phyloP scores from a whole-genome alignment of 352 stramenopile genomes.

The Phytopythium sindhum region DNA sequence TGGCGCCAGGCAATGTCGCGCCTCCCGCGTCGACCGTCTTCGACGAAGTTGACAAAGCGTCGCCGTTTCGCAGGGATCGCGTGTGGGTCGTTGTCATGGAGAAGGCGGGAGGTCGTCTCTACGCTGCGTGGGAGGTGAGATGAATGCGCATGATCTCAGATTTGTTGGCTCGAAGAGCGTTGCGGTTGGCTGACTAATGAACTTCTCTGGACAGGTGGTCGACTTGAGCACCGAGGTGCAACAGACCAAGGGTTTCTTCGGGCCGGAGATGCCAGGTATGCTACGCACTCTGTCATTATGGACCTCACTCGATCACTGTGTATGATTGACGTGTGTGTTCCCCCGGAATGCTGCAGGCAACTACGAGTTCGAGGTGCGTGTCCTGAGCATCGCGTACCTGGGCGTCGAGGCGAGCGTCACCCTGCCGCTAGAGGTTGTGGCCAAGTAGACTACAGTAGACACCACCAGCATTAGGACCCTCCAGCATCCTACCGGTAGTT shows the following conservation, averaged over 20 bases:
- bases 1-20: constrained; percentile 36
- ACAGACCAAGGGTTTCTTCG: constrained; percentile 60
- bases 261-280: constrained; percentile 51
- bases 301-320: not conserved
- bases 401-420: constrained; percentile 39
- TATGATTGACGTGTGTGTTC: not conserved
- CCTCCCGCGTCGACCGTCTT: constrained; percentile 62
- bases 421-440: constrained; percentile 39
- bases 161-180: not conserved
- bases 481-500: too few species aligned
- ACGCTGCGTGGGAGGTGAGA: constrained; percentile 63
- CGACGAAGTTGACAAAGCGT: constrained; percentile 63
- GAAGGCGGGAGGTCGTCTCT: constrained; percentile 51
- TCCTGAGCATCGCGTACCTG: constrained; percentile 59
- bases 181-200: not conserved
- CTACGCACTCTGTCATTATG: not conserved
- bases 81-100: constrained; percentile 72
- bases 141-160: not conserved
- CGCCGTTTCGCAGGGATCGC: constrained; percentile 70
- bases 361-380: constrained; percentile 78
- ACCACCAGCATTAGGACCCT: too few species aligned
- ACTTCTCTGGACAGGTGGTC: constrained; percentile 26
- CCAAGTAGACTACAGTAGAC: constrained; percentile 8
- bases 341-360: constrained; percentile 27
- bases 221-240: constrained; percentile 49